A percentile compares a stretch with the other conserved stretches of the same genome.
These are phyloP conservation scores for Kodamaea laetipori DNA, from an alignment of 805 yeast species.

Conservation along the genomic window DNA sequence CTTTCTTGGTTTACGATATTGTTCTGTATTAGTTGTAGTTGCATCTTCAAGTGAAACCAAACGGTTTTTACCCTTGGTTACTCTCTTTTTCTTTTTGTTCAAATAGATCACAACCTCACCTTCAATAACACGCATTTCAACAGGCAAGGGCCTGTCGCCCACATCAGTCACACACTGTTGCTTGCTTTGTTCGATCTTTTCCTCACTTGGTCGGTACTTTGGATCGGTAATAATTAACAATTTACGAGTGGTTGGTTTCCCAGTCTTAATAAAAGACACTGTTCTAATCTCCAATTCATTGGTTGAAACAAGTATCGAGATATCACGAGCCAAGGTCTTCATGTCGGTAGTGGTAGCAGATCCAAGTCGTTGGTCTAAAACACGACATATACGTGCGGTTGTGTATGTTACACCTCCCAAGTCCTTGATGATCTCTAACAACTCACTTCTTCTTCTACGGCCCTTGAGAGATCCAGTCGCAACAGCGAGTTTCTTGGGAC, in stretches of 20 bases:
- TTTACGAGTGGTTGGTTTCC: constrained; percentile 31
- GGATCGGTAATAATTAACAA: constrained; percentile 35
- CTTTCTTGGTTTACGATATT: constrained; percentile 9
- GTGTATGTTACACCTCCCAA: constrained; percentile 43
- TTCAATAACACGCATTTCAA: constrained; percentile 27
- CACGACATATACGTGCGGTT: constrained; percentile 34
- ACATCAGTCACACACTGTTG: constrained; percentile 28
- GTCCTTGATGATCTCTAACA: constrained; percentile 33
- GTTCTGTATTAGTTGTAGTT: neutral
- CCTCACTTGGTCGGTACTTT: constrained; percentile 28
- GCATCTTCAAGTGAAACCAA: constrained; percentile 25
- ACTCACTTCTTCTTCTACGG: constrained; percentile 28
- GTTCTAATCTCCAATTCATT: constrained; percentile 26
- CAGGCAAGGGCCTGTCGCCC: constrained; percentile 20
- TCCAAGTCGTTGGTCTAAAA: constrained; percentile 33
- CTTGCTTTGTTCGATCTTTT: constrained; percentile 29
- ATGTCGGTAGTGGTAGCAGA: constrained; percentile 34
- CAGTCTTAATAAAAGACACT: constrained; percentile 28
- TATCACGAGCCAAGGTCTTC: constrained; percentile 43
- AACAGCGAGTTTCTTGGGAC: neutral
- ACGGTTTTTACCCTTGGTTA: constrained; percentile 18
- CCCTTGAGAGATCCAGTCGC: constrained; percentile 28
- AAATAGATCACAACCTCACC: constrained; percentile 25
- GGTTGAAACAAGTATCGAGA: constrained; percentile 27
- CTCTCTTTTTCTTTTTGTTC: constrained; percentile 11